These are phyloP conservation scores for Tylopilus rubrobrunneus DNA, from an alignment of 768 basidiomycete genomes.

Conservation along the genomic window DNA sequence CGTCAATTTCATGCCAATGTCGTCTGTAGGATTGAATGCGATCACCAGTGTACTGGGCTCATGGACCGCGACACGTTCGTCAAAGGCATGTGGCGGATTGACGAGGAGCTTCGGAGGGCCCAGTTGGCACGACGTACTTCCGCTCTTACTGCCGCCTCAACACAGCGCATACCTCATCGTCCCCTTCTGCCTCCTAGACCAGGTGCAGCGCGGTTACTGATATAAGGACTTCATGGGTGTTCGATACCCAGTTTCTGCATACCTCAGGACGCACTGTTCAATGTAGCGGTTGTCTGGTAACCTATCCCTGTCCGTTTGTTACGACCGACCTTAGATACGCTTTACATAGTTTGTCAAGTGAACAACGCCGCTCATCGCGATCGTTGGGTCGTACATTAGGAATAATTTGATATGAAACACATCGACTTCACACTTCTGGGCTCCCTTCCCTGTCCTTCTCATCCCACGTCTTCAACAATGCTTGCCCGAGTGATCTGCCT, in stretches of 20 bases:
- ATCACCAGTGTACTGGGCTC: conserved; percentile 49
- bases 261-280: not conserved
- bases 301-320: conserved; percentile 10
- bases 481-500: conserved; percentile 44
- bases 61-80: conserved; percentile 65
- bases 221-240: not conserved
- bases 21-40: conserved; percentile 62
- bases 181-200: conserved; percentile 23
- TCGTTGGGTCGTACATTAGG: conserved; percentile 1
- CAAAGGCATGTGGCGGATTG: conserved; percentile 82
- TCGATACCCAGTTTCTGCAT: conserved; percentile 20
- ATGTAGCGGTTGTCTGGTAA: not conserved
- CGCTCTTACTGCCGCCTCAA: conserved; percentile 31
- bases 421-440: conserved; percentile 32
- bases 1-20: not conserved
- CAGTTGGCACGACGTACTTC: conserved; percentile 37
- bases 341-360: not conserved
- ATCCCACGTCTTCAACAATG: conserved; percentile 45
- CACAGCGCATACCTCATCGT: conserved; percentile 33
- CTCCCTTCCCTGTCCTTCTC: conserved; percentile 42
- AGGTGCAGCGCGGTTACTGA: conserved; percentile 10
- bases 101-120: conserved; percentile 72
- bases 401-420: not conserved
- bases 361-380: not conserved
- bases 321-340: not conserved